Evolutionary conservation across 768 basidiomycete genomes (phyloP).

Genomic region (Suillus luteus): DNA sequence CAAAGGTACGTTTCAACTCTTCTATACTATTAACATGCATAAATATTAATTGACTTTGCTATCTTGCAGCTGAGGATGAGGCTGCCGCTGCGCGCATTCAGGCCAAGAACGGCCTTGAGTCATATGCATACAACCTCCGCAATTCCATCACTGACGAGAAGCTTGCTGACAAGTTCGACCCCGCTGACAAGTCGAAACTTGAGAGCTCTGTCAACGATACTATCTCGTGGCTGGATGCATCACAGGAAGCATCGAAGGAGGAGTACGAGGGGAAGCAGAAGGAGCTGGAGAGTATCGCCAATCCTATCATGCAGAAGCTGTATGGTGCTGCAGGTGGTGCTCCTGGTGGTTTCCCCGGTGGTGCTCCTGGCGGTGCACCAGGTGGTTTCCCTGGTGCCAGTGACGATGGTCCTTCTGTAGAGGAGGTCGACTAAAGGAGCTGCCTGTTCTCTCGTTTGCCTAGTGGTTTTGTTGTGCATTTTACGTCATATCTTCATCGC

Average conservation of each 20-base stretch:
- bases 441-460: slow-evolving; percentile 15
- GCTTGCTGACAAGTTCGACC: slow-evolving; percentile 84
- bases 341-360: slow-evolving; percentile 61
- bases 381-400: slow-evolving; percentile 49
- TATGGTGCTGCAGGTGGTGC: slow-evolving; percentile 61
- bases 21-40: neutral
- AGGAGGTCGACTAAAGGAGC: slow-evolving; percentile 77
- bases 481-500: slow-evolving; percentile 27
- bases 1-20: slow-evolving; percentile 53
- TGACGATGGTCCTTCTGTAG: slow-evolving; percentile 87
- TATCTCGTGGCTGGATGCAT: slow-evolving; percentile 82
- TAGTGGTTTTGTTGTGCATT: slow-evolving; percentile 20
- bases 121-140: slow-evolving; percentile 93
- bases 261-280: slow-evolving; percentile 94
- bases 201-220: slow-evolving; percentile 79
- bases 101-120: slow-evolving; percentile 92
- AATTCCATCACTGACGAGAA: slow-evolving; percentile 87
- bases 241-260: slow-evolving; percentile 90
- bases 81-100: slow-evolving; percentile 80
- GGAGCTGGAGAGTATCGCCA: slow-evolving; percentile 85
- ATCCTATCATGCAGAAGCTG: slow-evolving; percentile 72
- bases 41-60: slow-evolving; percentile 16
- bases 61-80: slow-evolving; percentile 72
- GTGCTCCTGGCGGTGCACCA: slow-evolving; percentile 47
- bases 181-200: slow-evolving; percentile 83